Base-by-base conservation (phyloP, 31 red algal genomes). In the Porphyra umbilicalis region DNA sequence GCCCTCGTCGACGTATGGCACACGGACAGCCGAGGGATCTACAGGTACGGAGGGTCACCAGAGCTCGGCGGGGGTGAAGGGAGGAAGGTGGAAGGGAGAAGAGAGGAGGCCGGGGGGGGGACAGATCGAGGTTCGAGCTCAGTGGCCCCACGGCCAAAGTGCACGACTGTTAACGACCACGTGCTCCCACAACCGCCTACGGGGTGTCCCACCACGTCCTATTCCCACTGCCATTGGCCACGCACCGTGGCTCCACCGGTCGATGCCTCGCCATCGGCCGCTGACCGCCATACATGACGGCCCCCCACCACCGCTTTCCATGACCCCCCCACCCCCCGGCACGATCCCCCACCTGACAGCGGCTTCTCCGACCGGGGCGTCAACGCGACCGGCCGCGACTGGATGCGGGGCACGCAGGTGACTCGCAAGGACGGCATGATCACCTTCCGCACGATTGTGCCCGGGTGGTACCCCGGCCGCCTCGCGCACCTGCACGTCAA, bases 1-100 rank as follows among this genome's bases (percentile, higher is more conserved):
- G 77, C 77, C 5, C 33, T 78, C 33, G 77, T 78, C 32, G 77
- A 78, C 77, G 35, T 78, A 16, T 78, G 77, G 77, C 77, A 78
- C 77, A 36, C 77, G 15, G 77, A 78, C 77, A 36, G 33, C 15
- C 77, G 77, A 25, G 77, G 77, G 14, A 36, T 35, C 18, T 78
- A 78, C 77, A 78, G 77, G 57, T 71, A 71, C 57, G 57, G 25
- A 7, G 57, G 2, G 57, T 25, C n/a, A n/a, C n/a, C n/a, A n/a
- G n/a, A n/a, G n/a, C n/a, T n/a, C n/a, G n/a, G n/a, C n/a, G n/a
- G n/a, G n/a, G n/a, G n/a, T n/a, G n/a, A n/a, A n/a, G n/a, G n/a
- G n/a, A n/a, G n/a, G n/a, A n/a, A n/a, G n/a, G n/a, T n/a, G n/a
- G n/a, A n/a, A n/a, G n/a, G n/a, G n/a, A n/a, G n/a, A n/a, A n/a